Percentiles rank a stretch among this genome's conserved stretches.
phyloP scores from a whole-genome alignment of 2,329 filamentous ascomycete species.

The Parafenestella ontariensis region DNA sequence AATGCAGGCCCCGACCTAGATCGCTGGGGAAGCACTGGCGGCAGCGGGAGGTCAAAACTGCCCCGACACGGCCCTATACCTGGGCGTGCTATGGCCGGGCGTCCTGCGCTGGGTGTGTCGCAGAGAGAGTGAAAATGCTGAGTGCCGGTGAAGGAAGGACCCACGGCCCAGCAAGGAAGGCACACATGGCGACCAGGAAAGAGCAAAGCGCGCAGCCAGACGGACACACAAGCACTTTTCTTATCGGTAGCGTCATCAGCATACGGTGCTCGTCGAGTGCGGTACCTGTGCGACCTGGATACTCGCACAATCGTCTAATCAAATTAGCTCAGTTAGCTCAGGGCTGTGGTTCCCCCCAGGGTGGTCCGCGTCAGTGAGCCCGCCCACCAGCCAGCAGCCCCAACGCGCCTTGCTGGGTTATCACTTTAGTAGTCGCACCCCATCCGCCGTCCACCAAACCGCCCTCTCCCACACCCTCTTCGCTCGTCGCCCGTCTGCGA shows the following conservation, averaged over 20 bases:
- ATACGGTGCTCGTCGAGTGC: slow-evolving; percentile 5
- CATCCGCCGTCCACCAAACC: slow-evolving; percentile 16
- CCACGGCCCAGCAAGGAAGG: background rate
- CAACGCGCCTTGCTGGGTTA: slow-evolving; percentile 20
- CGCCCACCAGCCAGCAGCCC: background rate
- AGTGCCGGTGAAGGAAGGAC: background rate
- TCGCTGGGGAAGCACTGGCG: slow-evolving; percentile 23
- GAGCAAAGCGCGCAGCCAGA: slow-evolving; percentile 4
- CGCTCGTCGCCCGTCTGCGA: background rate
- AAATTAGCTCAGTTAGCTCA: slow-evolving; percentile 32
- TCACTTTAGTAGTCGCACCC: slow-evolving; percentile 17
- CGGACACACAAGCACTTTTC: background rate
- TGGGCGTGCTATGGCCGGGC: slow-evolving; percentile 20
- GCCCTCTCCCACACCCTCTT: slow-evolving; percentile 13
- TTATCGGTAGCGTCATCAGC: background rate
- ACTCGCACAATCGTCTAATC: slow-evolving; percentile 20
- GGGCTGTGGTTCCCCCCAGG: slow-evolving; percentile 10
- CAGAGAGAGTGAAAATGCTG: slow-evolving; percentile 8
- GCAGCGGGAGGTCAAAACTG: slow-evolving; percentile 27
- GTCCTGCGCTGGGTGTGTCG: slow-evolving; percentile 8
- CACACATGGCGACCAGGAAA: background rate
- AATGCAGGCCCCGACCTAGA: slow-evolving; percentile 17
- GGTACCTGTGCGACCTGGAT: slow-evolving; percentile 28
- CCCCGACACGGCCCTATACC: slow-evolving; percentile 20
- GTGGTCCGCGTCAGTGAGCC: background rate